Evolutionary conservation across 2,329 filamentous ascomycete species (phyloP).

Genomic region (Spiromastix sp.): DNA sequence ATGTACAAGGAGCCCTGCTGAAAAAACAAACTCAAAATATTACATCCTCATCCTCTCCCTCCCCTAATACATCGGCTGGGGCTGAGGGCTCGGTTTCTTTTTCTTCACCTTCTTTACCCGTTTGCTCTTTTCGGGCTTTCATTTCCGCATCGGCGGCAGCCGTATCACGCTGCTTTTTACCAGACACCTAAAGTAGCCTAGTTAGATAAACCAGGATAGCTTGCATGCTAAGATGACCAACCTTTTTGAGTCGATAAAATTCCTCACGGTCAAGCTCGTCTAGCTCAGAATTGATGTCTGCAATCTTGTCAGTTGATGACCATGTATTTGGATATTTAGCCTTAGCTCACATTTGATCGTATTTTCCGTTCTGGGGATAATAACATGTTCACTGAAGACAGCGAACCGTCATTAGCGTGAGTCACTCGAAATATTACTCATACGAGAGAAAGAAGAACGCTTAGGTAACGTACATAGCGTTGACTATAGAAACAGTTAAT

Average conservation of each 20-base stretch:
- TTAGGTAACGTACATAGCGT: slow-evolving; percentile 7
- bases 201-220: background rate
- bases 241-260: slow-evolving; percentile 95
- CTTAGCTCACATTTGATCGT: slow-evolving; percentile 94
- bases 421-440: background rate
- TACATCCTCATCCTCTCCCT: slow-evolving; percentile 66
- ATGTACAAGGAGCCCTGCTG: no score
- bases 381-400: slow-evolving; percentile 47
- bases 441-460: background rate
- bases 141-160: slow-evolving; percentile 65
- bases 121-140: slow-evolving; percentile 56
- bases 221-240: slow-evolving; percentile 10
- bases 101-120: slow-evolving; percentile 3
- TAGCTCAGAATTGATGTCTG: slow-evolving; percentile 93
- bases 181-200: slow-evolving; percentile 45
- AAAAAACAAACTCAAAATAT: slow-evolving; percentile 57
- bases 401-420: no score
- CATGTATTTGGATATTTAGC: background rate
- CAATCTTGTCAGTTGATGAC: slow-evolving; percentile 10
- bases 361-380: slow-evolving; percentile 95
- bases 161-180: slow-evolving; percentile 70
- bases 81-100: background rate
- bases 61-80: slow-evolving; percentile 53
- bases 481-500: slow-evolving; percentile 8
- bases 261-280: slow-evolving; percentile 97